phyloP scores from a whole-genome alignment of 768 basidiomycete species.

The Gelatoporia subvermispora region DNA sequence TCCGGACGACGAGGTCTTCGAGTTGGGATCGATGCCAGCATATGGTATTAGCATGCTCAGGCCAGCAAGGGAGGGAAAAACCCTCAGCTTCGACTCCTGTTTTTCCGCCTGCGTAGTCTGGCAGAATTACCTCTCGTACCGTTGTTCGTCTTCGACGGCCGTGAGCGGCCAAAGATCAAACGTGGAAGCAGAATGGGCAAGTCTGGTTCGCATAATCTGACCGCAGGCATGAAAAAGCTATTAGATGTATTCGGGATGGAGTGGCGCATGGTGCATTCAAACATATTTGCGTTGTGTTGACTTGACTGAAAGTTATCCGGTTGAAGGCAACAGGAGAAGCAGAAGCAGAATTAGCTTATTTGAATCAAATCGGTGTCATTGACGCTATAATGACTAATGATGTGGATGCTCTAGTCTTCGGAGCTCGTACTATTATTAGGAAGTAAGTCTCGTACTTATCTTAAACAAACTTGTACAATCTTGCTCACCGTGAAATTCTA shows the following conservation, averaged over 20 bases:
- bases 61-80: constrained; percentile 31
- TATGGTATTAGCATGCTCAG: constrained; percentile 28
- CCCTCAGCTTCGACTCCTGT: constrained; percentile 39
- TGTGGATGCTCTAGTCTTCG: constrained; percentile 44
- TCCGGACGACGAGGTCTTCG: constrained; percentile 32
- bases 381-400: constrained; percentile 47
- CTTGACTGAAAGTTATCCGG: too few species aligned
- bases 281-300: too few species aligned
- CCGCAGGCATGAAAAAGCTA: constrained; percentile 15
- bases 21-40: constrained; percentile 39
- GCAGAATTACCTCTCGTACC: constrained; percentile 34
- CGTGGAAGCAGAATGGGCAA: constrained; percentile 28
- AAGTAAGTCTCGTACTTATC: constrained; percentile 26
- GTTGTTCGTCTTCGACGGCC: constrained; percentile 46
- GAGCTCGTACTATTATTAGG: constrained; percentile 35
- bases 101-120: constrained; percentile 36
- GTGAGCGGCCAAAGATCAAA: constrained; percentile 36
- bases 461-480: not conserved
- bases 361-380: constrained; percentile 34
- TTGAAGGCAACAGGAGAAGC: constrained; percentile 43
- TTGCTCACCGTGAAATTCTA: not conserved
- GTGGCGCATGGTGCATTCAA: constrained; percentile 21
- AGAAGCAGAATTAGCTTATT: constrained; percentile 43
- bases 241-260: constrained; percentile 23
- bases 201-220: constrained; percentile 19